A percentile compares a stretch with the other conserved stretches of the same genome.
These are phyloP conservation scores for Fusarium verrucosum DNA, from an alignment of 2,329 filamentous ascomycete genomes.

Conservation along the genomic window DNA sequence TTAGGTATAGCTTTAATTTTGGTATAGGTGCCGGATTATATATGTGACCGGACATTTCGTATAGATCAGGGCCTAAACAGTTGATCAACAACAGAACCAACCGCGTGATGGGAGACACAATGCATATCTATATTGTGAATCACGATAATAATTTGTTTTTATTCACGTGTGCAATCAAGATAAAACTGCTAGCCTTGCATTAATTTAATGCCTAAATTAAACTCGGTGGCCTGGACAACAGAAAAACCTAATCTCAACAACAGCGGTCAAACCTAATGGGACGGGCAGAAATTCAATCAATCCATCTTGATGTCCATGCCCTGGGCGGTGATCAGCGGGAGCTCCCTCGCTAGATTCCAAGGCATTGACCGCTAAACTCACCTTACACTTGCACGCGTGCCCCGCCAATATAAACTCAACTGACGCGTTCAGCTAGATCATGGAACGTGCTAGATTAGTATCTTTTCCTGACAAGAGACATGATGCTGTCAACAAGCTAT, in stretches of 20 bases:
- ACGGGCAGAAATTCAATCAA: slow-evolving; percentile 15
- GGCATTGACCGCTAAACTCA: slow-evolving; percentile 27
- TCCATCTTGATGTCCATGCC: slow-evolving; percentile 8
- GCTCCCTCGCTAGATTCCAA: slow-evolving; percentile 27
- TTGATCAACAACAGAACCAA: slow-evolving; percentile 29
- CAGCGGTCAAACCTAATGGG: slow-evolving; percentile 38
- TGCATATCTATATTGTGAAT: background rate
- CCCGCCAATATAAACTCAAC: slow-evolving; percentile 6
- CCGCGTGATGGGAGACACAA: slow-evolving; percentile 12
- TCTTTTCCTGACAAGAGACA: background rate
- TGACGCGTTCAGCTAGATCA: slow-evolving; percentile 17
- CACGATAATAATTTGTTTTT: background rate
- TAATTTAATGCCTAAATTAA: background rate
- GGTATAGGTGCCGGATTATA: too few relatives aligned
- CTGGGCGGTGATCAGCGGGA: slow-evolving; percentile 30
- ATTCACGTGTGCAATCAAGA: background rate
- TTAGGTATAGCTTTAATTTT: too few relatives aligned
- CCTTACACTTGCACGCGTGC: background rate
- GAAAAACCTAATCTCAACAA: slow-evolving; percentile 28
- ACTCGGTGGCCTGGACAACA: slow-evolving; percentile 33
- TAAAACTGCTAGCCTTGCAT: background rate
- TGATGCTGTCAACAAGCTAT: background rate
- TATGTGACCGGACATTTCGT: too few relatives aligned
- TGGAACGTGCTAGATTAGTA: too few relatives aligned
- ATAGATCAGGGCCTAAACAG: too few relatives aligned